A percentile compares a stretch with the other conserved stretches of the same genome.
Evolutionary conservation across 768 basidiomycete genomes (phyloP).

Genomic region (Ramaria sp.): DNA sequence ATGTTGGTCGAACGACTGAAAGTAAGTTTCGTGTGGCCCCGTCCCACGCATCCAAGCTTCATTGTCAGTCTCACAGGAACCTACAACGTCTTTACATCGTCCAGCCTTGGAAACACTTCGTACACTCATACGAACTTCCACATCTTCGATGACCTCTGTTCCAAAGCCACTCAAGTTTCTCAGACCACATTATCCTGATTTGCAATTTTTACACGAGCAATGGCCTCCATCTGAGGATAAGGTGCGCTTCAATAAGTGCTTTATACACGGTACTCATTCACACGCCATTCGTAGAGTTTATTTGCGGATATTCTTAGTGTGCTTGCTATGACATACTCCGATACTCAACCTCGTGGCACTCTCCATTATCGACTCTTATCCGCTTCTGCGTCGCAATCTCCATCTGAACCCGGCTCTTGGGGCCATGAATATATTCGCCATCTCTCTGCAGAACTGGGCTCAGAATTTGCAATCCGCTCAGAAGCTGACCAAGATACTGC

Average conservation of each 20-base stretch:
- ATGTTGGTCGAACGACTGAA: conserved; percentile 93
- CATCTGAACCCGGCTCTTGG: conserved; percentile 91
- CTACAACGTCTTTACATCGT: conserved; percentile 72
- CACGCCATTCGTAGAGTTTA: conserved; percentile 46
- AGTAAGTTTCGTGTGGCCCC: conserved; percentile 29
- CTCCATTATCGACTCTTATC: conserved; percentile 86
- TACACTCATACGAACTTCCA: conserved; percentile 89
- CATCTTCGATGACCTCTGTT: conserved; percentile 98
- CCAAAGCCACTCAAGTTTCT: conserved; percentile 99
- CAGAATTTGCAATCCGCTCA: conserved; percentile 75
- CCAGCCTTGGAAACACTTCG: conserved; percentile 91
- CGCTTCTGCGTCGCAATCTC: conserved; percentile 51
- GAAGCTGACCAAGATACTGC: conserved; percentile 38
- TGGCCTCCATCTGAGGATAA: conserved; percentile 75
- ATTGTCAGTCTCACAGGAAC: conserved; percentile 48
- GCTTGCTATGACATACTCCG: conserved; percentile 98
- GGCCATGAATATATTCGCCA: conserved; percentile 99
- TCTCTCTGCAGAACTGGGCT: conserved; percentile 90
- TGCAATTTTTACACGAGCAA: conserved; percentile 74
- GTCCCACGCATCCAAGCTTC: not conserved
- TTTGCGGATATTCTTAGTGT: conserved; percentile 97
- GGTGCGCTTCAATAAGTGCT: conserved; percentile 26
- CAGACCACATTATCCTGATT: conserved; percentile 82
- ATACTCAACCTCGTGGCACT: conserved; percentile 93
- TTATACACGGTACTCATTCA: not conserved